phyloP scores from a whole-genome alignment of 352 stramenopile genomes.

The Phytophthora sansomeana region DNA sequence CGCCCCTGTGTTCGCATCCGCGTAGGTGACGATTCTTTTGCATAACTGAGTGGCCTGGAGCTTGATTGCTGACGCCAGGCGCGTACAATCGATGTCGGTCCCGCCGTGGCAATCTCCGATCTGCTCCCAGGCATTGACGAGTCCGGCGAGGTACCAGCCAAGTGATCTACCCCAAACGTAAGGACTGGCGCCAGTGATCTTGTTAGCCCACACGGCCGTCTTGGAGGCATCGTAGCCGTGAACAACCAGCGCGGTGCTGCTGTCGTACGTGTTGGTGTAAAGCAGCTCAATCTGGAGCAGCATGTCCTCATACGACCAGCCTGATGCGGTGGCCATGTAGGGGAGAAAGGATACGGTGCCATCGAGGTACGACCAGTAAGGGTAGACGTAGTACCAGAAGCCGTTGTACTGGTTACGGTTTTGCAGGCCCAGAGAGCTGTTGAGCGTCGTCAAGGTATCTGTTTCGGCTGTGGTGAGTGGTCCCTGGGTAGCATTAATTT shows the following conservation, averaged over 20 bases:
- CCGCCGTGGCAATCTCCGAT: too few relatives aligned
- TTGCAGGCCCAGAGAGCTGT: slow-evolving; percentile 28
- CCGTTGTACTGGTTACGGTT: slow-evolving; percentile 38
- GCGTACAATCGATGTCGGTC: too few relatives aligned
- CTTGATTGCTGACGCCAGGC: too few relatives aligned
- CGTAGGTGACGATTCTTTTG: too few relatives aligned
- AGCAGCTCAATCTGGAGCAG: too few relatives aligned
- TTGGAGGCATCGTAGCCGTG: slow-evolving; percentile 39
- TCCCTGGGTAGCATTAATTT: too few relatives aligned
- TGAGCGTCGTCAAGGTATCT: too few relatives aligned
- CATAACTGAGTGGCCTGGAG: too few relatives aligned
- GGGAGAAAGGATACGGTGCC: slow-evolving; percentile 37
- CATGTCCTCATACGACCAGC: slow-evolving; percentile 41
- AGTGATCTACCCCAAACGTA: slow-evolving; percentile 38
- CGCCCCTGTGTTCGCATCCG: too few relatives aligned
- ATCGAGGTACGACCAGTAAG: slow-evolving; percentile 41
- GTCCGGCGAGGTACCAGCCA: too few relatives aligned
- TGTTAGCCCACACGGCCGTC: slow-evolving; percentile 36
- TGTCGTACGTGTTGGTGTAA: slow-evolving; percentile 36
- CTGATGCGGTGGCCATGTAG: slow-evolving; percentile 34
- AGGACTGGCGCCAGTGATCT: slow-evolving; percentile 30
- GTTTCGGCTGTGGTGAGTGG: too few relatives aligned
- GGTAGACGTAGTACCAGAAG: slow-evolving; percentile 45
- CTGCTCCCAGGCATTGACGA: too few relatives aligned
- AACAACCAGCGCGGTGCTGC: slow-evolving; percentile 22